Evolutionary conservation across 192 early-diverging fungal genomes (phyloP).

Genomic region (Linnemannia zychae): DNA sequence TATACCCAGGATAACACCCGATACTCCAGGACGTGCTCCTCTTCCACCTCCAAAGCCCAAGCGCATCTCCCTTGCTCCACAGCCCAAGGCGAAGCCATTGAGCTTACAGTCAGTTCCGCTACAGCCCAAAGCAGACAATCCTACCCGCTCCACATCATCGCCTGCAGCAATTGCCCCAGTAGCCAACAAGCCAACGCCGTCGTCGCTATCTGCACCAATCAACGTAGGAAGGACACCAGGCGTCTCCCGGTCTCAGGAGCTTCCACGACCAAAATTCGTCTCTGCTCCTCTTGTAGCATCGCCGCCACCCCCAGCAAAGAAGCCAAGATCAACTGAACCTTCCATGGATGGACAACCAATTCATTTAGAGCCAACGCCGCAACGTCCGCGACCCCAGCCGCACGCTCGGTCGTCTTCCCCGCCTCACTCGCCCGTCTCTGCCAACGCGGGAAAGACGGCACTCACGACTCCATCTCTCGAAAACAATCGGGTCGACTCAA

Average conservation of each 20-base stretch:
- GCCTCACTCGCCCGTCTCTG: conserved; percentile 8
- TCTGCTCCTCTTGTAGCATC: neutral
- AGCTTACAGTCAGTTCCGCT: conserved; percentile 30
- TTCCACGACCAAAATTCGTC: neutral
- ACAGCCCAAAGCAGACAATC: conserved; percentile 21
- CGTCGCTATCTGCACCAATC: neutral
- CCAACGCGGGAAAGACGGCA: neutral
- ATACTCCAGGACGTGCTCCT: neutral
- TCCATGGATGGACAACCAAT: conserved; percentile 13
- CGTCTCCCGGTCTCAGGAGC: neutral
- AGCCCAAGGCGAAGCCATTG: conserved; percentile 49
- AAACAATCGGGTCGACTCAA: neutral
- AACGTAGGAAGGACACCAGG: neutral
- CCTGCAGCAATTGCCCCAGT: conserved; percentile 4
- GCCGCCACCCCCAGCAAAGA: conserved; percentile 15
- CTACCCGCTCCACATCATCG: conserved; percentile 1
- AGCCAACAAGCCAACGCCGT: neutral
- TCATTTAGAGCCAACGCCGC: neutral
- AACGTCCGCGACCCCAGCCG: conserved; percentile 8
- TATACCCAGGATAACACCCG: neutral
- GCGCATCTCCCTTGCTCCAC: conserved; percentile 43
- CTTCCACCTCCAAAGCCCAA: conserved; percentile 49
- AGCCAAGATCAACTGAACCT: conserved; percentile 33
- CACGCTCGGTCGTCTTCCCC: conserved; percentile 8
- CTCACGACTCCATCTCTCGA: neutral